phyloP scores from a whole-genome alignment of 2,329 filamentous ascomycete species.

The Colletotrichum phormii region DNA sequence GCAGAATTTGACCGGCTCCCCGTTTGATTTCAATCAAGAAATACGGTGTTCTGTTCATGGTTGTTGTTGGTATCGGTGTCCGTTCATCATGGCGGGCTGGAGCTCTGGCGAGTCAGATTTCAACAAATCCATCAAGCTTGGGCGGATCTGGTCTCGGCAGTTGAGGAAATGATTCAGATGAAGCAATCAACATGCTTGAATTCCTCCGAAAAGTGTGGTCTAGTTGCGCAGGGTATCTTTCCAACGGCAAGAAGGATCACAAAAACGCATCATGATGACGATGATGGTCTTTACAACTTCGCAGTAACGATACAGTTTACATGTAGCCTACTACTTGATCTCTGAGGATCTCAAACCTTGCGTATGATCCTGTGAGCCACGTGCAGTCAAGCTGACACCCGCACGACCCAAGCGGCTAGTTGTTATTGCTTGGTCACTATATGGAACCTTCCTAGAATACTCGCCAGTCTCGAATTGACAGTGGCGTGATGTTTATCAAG shows the following conservation, averaged over 20 bases:
- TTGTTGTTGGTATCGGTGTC: neutral
- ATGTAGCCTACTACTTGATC: too few species aligned
- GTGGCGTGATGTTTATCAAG: neutral
- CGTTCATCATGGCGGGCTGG: neutral
- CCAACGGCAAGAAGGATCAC: too few species aligned
- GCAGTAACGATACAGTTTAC: too few species aligned
- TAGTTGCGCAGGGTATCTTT: too few species aligned
- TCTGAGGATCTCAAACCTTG: too few species aligned
- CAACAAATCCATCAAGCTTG: neutral
- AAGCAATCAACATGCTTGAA: neutral
- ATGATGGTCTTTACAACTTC: too few species aligned
- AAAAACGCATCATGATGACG: too few species aligned
- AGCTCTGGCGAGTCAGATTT: neutral
- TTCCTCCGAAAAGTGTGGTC: neutral
- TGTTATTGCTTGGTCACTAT: neutral
- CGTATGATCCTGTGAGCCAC: too few species aligned
- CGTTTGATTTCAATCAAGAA: too few species aligned
- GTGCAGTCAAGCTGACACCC: too few species aligned
- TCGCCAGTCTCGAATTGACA: neutral
- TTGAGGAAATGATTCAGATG: neutral
- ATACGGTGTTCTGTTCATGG: neutral
- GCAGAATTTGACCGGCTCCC: neutral
- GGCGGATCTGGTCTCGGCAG: neutral
- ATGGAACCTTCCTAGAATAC: neutral
- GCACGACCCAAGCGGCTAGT: neutral